Base-by-base conservation (phyloP, 1,284 basidiomycete genomes). In the Fomitopsis pinicola region DNA sequence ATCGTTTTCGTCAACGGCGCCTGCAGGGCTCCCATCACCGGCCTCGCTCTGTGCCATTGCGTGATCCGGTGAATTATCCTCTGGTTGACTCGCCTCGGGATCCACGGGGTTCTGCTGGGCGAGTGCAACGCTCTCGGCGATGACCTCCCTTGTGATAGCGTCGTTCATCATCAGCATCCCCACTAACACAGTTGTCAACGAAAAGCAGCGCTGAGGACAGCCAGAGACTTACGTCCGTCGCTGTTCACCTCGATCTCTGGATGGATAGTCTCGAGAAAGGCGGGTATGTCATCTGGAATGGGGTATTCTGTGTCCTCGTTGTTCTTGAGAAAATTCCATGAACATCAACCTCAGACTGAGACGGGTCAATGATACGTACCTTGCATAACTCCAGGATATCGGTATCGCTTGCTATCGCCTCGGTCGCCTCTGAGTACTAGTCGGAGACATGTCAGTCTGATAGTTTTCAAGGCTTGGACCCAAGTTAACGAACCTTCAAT, bases 331-430 rank as follows among this genome's bases (percentile, higher is more conserved):
- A 3, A 2, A 17, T 10, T 14, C 14, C 9, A 15, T 40, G 14
- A 10, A 28, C 52, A 42, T 33, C 30, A 44, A n/a, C 15, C 5
- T 5, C 6, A 56, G 14, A 42, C 4, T 28, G 14, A 8, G 28
- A 28, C 50, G 14, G 26, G 7, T 12, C n/a, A 4, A n/a, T 2
- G 22, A 38, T 14, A 33, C 9, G 17, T 30, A 66, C 66, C 55
- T 58, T 61, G 59, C 63, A 68, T 7, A 68, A n/a, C 2, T 64
- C 59, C 22, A 59, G 59, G 2, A 68, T 42, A 28, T 68, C 65
- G 12, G 53, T 52, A 55, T 66, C 65, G 12, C 61, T 65, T 6
- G 66, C 66, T 22, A 69, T 64, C 17, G 68, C 68, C 0, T 64
- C 53, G 1, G 63, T 26, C 10, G 66, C 64, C 14, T 66, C 63